phyloP scores from a whole-genome alignment of 805 yeast species.

The Candida railenensis region DNA sequence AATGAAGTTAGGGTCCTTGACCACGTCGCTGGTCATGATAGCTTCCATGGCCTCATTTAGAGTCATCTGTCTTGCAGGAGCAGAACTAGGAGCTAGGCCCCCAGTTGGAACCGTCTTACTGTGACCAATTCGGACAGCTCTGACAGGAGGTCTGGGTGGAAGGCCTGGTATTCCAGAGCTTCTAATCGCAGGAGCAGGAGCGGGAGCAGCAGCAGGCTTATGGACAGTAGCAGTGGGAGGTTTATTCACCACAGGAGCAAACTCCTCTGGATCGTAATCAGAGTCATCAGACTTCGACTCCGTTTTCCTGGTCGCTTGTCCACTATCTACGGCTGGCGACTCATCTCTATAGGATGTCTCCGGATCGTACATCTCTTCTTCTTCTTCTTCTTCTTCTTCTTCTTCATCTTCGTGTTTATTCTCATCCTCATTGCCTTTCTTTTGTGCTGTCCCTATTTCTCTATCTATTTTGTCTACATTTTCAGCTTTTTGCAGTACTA shows the following conservation, averaged over 20 bases:
- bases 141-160: slow-evolving; percentile 30
- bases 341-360: slow-evolving; percentile 15
- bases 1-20: slow-evolving; percentile 33
- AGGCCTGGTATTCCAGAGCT: slow-evolving; percentile 10
- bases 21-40: slow-evolving; percentile 33
- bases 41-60: slow-evolving; percentile 33
- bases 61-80: background rate
- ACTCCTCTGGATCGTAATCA: slow-evolving; percentile 8
- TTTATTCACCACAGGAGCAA: background rate
- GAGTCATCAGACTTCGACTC: slow-evolving; percentile 4
- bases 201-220: slow-evolving; percentile 12
- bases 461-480: background rate
- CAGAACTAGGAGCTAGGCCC: background rate
- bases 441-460: background rate
- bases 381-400: slow-evolving; percentile 17
- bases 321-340: background rate
- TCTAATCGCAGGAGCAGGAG: background rate
- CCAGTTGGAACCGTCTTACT: background rate
- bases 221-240: slow-evolving; percentile 8
- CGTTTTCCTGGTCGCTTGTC: no score
- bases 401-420: slow-evolving; percentile 12
- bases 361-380: slow-evolving; percentile 24
- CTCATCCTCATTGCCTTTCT: background rate
- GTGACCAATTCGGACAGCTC: slow-evolving; percentile 6
- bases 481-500: background rate